Evolutionary conservation across 1,139 yeast species (phyloP).

Genomic region (Fermentozyma sake): DNA sequence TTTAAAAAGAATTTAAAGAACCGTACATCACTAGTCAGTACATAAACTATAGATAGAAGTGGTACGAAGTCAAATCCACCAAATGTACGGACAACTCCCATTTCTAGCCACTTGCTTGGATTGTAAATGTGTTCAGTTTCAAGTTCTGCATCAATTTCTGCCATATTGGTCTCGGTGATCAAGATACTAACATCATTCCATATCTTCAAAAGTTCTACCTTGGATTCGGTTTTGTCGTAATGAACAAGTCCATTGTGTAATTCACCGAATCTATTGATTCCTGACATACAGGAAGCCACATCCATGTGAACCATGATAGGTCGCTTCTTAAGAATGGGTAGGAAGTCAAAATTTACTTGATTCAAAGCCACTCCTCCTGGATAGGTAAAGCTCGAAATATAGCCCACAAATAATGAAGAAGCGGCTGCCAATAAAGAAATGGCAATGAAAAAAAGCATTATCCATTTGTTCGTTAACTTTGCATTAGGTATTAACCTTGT

Average conservation of each 20-base stretch:
- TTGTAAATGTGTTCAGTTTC: slow-evolving; percentile 10
- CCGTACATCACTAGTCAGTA: slow-evolving; percentile 5
- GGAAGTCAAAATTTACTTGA: slow-evolving; percentile 46
- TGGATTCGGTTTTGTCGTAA: slow-evolving; percentile 75
- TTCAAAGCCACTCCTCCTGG: slow-evolving; percentile 83
- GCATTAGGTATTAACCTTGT: neutral
- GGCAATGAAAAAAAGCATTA: slow-evolving; percentile 23
- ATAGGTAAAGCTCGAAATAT: slow-evolving; percentile 69
- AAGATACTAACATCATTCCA: slow-evolving; percentile 61
- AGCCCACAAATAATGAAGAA: slow-evolving; percentile 50
- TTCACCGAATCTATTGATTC: slow-evolving; percentile 73
- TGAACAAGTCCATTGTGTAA: slow-evolving; percentile 34
- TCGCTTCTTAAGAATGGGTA: too few relatives aligned
- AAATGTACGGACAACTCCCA: slow-evolving; percentile 20
- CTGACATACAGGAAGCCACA: slow-evolving; percentile 83
- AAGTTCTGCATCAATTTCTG: slow-evolving; percentile 5
- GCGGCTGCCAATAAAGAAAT: slow-evolving; percentile 25
- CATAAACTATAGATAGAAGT: slow-evolving; percentile 9
- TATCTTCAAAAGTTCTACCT: slow-evolving; percentile 24
- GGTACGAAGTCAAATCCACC: slow-evolving; percentile 20
- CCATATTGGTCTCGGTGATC: slow-evolving; percentile 40
- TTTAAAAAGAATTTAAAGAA: slow-evolving; percentile 5
- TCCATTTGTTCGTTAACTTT: slow-evolving; percentile 17
- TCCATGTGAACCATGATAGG: slow-evolving; percentile 67
- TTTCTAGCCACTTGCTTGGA: slow-evolving; percentile 22